phyloP scores from a whole-genome alignment of 768 basidiomycete genomes.

The Trametes sanguinea region DNA sequence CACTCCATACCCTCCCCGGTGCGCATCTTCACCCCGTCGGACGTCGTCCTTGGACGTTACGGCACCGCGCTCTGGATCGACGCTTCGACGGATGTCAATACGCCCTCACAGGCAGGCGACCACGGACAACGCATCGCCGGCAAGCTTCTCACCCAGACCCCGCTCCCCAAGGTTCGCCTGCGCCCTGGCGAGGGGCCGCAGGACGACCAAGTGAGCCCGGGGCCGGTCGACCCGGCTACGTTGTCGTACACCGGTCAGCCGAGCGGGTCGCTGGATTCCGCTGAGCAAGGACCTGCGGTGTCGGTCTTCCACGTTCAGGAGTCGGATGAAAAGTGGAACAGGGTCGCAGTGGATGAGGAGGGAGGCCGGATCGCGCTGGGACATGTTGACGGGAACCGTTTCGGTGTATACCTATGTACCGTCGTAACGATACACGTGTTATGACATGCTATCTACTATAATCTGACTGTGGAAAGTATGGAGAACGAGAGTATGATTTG shows the following conservation, averaged over 20 bases:
- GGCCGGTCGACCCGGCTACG: constrained; percentile 1
- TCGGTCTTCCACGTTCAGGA: constrained; percentile 51
- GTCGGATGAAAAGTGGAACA: constrained; percentile 51
- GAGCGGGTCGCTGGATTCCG: constrained; percentile 7
- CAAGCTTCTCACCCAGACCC: constrained; percentile 26
- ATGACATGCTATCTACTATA: too few relatives aligned
- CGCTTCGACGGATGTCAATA: constrained; percentile 50
- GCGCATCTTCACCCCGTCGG: constrained; percentile 54
- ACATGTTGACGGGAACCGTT: constrained; percentile 48
- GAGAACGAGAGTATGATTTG: too few relatives aligned
- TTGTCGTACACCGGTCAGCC: neutral
- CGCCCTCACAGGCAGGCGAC: constrained; percentile 33
- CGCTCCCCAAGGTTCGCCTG: neutral
- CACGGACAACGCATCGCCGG: constrained; percentile 64
- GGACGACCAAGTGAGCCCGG: constrained; percentile 14
- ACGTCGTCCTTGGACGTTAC: constrained; percentile 55
- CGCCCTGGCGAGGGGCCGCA: neutral
- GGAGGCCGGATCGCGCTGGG: constrained; percentile 41
- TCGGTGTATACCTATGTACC: constrained; percentile 49
- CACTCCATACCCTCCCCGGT: constrained; percentile 39
- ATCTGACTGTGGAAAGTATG: too few relatives aligned
- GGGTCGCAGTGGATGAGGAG: constrained; percentile 42
- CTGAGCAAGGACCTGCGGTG: constrained; percentile 27
- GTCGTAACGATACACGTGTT: neutral
- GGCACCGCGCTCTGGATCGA: constrained; percentile 73